phyloP scores from a whole-genome alignment of 257 asterid genomes.

The Solanum tarapatanum region DNA sequence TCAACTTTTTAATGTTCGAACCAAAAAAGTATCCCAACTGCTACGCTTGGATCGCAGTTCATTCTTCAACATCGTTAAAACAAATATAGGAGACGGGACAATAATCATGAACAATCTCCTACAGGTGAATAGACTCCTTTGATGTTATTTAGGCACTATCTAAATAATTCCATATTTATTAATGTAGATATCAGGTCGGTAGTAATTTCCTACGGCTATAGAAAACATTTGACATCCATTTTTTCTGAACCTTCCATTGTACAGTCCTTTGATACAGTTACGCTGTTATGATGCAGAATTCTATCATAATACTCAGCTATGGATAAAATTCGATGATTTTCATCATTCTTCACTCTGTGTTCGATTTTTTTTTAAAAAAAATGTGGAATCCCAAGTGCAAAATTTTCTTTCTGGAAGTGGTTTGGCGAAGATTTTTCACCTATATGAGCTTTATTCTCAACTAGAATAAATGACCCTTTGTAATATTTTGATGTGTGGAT shows the following conservation, averaged over 20 bases:
- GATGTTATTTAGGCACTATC: background rate
- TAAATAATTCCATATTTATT: background rate
- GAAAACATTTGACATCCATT: background rate
- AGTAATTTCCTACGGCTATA: background rate
- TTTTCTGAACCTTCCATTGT: background rate
- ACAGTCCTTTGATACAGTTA: background rate
- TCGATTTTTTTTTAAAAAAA: background rate
- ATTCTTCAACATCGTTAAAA: conserved; percentile 56
- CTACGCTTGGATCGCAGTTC: conserved; percentile 61
- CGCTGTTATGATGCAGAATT: background rate
- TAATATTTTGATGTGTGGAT: background rate
- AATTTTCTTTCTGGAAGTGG: background rate
- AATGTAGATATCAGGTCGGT: background rate
- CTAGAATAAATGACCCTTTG: background rate
- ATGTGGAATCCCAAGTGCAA: background rate
- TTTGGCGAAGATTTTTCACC: background rate
- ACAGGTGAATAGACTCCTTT: conserved; percentile 26
- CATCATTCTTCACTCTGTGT: background rate
- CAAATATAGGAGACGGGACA: conserved; percentile 78
- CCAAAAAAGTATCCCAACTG: conserved; percentile 70
- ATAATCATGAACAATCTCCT: conserved; percentile 75
- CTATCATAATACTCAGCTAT: background rate
- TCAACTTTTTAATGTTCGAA: conserved; percentile 55
- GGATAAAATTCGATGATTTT: background rate
- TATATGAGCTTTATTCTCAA: background rate